These are phyloP conservation scores for Planoprotostelium fungivorum DNA, from an alignment of 78 protist species.

Conservation along the genomic window DNA sequence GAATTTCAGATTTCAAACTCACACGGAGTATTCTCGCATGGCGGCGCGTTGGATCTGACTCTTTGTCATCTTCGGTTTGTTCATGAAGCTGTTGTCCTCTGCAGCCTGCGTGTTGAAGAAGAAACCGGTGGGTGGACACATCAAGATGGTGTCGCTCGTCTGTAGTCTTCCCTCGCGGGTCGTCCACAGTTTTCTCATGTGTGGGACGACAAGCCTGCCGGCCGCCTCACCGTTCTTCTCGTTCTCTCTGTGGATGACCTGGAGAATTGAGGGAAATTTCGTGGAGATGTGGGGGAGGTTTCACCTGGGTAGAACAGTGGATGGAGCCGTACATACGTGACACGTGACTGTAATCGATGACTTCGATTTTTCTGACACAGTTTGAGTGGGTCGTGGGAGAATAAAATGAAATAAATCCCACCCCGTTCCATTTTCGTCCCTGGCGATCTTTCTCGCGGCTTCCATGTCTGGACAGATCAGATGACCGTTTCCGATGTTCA, in stretches of 20 bases:
- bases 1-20: neutral
- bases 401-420: slow-evolving; percentile 52
- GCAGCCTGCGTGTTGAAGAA: slow-evolving; percentile 39
- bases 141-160: slow-evolving; percentile 27
- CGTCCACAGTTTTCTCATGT: neutral
- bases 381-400: neutral
- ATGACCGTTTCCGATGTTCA: slow-evolving; percentile 83
- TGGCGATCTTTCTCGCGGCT: slow-evolving; percentile 61
- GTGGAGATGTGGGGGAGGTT: slow-evolving; percentile 4
- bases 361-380: neutral
- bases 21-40: slow-evolving; percentile 3
- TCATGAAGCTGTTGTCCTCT: slow-evolving; percentile 36
- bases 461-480: slow-evolving; percentile 70
- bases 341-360: slow-evolving; percentile 66
- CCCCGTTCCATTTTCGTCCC: slow-evolving; percentile 22
- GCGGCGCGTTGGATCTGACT: neutral
- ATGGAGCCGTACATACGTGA: slow-evolving; percentile 84
- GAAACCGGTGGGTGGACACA: slow-evolving; percentile 56
- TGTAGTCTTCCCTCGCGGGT: neutral
- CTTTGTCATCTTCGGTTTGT: slow-evolving; percentile 22
- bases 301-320: slow-evolving; percentile 86
- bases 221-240: neutral
- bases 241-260: neutral
- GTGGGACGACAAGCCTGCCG: neutral
- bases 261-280: neutral